Conservation (phyloP, 352 stramenopile genomes). For the Lagenidium sp. region DNA sequence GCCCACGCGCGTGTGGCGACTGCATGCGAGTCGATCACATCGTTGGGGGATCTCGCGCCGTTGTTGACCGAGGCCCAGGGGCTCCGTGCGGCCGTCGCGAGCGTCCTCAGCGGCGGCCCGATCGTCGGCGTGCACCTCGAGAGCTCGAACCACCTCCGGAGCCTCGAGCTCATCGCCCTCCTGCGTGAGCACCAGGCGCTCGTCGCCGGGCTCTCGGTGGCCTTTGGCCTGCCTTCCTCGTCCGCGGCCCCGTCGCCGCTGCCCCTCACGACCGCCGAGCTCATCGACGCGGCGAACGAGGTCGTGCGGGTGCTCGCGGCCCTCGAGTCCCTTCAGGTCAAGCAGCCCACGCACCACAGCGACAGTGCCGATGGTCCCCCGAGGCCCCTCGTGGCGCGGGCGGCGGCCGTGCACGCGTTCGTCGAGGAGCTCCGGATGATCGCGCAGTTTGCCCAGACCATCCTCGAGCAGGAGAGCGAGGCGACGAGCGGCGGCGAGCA, state of each 20-base stretch:
- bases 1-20: too few relatives aligned
- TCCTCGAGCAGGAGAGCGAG: slow-evolving; percentile 40
- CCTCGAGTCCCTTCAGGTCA: slow-evolving; percentile 8
- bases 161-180: neutral
- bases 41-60: too few relatives aligned
- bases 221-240: neutral
- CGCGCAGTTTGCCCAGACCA: slow-evolving; percentile 46
- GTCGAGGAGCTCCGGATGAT: slow-evolving; percentile 48
- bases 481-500: slow-evolving; percentile 1
- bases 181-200: slow-evolving; percentile 5
- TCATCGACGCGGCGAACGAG: slow-evolving; percentile 7
- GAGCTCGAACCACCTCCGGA: slow-evolving; percentile 1
- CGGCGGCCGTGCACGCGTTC: slow-evolving; percentile 31
- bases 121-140: too few relatives aligned
- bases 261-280: slow-evolving; percentile 1
- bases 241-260: neutral
- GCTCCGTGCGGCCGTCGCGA: too few relatives aligned
- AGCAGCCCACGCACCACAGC: neutral
- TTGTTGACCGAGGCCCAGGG: too few relatives aligned
- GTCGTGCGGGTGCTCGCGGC: slow-evolving; percentile 8
- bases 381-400: slow-evolving; percentile 1
- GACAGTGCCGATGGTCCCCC: too few relatives aligned
- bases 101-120: too few relatives aligned
- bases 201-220: slow-evolving; percentile 2
- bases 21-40: too few relatives aligned